Evolutionary conservation across 495 filamentous ascomycete genomes (phyloP).

Genomic region (Penicillium desertorum): DNA sequence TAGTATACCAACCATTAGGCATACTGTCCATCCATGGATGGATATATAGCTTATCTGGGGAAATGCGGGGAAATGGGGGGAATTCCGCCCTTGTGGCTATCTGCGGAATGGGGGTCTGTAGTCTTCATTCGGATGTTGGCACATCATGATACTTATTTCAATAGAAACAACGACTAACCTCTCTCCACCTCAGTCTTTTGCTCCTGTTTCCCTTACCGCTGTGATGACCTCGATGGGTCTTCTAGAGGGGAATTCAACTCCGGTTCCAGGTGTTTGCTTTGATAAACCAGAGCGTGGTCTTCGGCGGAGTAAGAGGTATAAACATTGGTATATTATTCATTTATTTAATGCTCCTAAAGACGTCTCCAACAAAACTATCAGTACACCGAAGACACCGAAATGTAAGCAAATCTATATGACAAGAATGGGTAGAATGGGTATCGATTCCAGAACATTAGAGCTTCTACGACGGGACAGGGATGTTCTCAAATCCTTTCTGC

Average conservation of each 20-base stretch:
- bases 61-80: not conserved
- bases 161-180: too few species aligned
- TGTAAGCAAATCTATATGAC: not conserved
- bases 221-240: too few species aligned
- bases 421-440: constrained; percentile 8
- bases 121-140: too few species aligned
- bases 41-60: not conserved
- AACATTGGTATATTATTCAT: not conserved
- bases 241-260: too few species aligned
- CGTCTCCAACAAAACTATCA: not conserved
- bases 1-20: not conserved
- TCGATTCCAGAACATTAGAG: constrained; percentile 1
- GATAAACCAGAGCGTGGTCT: too few species aligned
- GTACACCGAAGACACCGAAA: not conserved
- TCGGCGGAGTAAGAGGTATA: too few species aligned
- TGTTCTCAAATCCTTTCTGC: constrained; percentile 53
- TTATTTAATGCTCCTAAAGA: not conserved
- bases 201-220: too few species aligned
- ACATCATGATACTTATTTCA: too few species aligned
- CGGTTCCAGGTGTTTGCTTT: too few species aligned
- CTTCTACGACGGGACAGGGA: constrained; percentile 34
- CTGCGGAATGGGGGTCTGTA: not conserved
- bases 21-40: not conserved
- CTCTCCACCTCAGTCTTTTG: too few species aligned
- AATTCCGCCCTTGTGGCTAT: not conserved